phyloP scores from a whole-genome alignment of 257 asterid species.

The Verbascum thapsus region DNA sequence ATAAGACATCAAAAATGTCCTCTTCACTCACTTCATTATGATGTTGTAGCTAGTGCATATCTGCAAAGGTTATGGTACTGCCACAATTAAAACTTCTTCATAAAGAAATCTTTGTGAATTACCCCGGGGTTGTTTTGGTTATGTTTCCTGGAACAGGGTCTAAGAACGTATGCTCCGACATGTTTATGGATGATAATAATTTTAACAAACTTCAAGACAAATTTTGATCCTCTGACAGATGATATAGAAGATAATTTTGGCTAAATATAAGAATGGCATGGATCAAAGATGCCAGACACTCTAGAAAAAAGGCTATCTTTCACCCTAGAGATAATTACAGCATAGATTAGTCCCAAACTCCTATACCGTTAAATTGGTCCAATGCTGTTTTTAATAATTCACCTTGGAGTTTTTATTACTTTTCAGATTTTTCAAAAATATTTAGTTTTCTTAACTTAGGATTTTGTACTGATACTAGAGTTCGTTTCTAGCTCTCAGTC shows the following conservation, averaged over 20 bases:
- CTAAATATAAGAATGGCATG: too few relatives aligned
- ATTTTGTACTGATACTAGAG: neutral
- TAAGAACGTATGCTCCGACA: neutral
- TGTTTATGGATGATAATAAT: neutral
- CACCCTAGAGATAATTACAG: too few relatives aligned
- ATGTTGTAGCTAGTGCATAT: neutral
- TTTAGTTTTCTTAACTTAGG: neutral
- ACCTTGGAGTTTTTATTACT: too few relatives aligned
- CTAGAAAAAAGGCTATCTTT: too few relatives aligned
- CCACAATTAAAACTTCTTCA: neutral
- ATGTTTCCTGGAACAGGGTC: neutral
- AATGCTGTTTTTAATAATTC: too few relatives aligned
- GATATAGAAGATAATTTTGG: too few relatives aligned
- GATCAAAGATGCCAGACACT: too few relatives aligned
- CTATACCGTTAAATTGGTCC: too few relatives aligned
- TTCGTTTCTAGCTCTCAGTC: neutral
- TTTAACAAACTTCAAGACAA: too few relatives aligned
- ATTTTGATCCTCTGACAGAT: too few relatives aligned
- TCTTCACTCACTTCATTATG: conserved; percentile 2
- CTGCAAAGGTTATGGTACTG: neutral
- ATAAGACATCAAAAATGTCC: neutral
- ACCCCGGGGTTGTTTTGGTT: neutral
- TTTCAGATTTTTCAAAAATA: neutral
- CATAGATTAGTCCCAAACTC: too few relatives aligned
- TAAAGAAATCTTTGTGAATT: neutral